phyloP scores from a whole-genome alignment of 768 basidiomycete genomes.

The Sporobolomyces roseus region DNA sequence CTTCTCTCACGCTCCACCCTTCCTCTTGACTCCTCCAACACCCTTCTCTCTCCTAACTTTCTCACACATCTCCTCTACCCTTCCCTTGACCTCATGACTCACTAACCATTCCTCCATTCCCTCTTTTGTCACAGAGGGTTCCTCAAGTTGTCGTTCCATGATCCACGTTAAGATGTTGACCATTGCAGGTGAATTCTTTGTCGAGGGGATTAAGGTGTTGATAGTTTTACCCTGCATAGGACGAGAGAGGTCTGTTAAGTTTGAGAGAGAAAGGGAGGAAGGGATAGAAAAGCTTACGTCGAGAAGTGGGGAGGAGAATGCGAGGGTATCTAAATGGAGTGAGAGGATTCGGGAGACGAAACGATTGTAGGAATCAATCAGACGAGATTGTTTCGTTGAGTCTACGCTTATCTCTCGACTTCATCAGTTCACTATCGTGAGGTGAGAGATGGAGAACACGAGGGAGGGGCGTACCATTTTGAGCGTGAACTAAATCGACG shows the following conservation, averaged over 20 bases:
- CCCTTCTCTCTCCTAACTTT: background rate
- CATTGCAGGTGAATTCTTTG: slow-evolving; percentile 29
- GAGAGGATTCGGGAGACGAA: slow-evolving; percentile 63
- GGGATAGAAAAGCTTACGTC: slow-evolving; percentile 62
- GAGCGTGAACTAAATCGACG: slow-evolving; percentile 26
- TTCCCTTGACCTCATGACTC: background rate
- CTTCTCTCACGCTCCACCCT: background rate
- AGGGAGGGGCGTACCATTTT: slow-evolving; percentile 62
- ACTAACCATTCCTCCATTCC: slow-evolving; percentile 44
- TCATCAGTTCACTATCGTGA: slow-evolving; percentile 44
- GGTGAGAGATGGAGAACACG: slow-evolving; percentile 50
- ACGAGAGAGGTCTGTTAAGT: background rate
- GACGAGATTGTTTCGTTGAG: slow-evolving; percentile 49
- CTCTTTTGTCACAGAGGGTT: slow-evolving; percentile 43
- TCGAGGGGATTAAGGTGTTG: slow-evolving; percentile 13
- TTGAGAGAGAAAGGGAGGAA: background rate
- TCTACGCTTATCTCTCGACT: slow-evolving; percentile 30
- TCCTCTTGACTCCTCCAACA: slow-evolving; percentile 1
- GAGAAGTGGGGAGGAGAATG: slow-evolving; percentile 69
- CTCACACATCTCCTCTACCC: background rate
- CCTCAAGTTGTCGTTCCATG: slow-evolving; percentile 40
- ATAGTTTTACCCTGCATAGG: slow-evolving; percentile 31
- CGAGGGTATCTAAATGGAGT: slow-evolving; percentile 59
- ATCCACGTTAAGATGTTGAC: slow-evolving; percentile 13
- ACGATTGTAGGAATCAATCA: slow-evolving; percentile 63